phyloP scores from a whole-genome alignment of 169 alveolate genomes.

The Eimeria necatrix region DNA sequence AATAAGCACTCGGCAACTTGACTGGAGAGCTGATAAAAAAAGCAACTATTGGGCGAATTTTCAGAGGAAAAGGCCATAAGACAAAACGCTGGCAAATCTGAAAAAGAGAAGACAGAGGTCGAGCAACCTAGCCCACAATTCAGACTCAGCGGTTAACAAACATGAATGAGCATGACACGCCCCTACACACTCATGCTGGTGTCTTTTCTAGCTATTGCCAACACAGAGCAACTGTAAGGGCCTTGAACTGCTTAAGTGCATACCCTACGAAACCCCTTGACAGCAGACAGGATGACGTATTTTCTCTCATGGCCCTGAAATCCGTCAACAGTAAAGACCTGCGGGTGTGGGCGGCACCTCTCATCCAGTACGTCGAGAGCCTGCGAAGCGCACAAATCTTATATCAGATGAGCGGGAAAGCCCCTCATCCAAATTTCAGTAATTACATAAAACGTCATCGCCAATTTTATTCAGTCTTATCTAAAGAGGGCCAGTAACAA shows the following conservation, averaged over 20 bases:
- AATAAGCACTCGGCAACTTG: neutral
- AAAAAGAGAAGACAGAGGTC: too few species aligned
- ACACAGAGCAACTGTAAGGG: neutral
- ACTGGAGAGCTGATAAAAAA: too few species aligned
- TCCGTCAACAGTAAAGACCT: constrained; percentile 72
- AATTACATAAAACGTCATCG: too few species aligned
- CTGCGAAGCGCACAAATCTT: neutral
- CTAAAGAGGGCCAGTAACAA: too few species aligned
- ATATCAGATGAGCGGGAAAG: neutral
- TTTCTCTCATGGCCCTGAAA: constrained; percentile 72
- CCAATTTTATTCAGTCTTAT: too few species aligned
- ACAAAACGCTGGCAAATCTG: too few species aligned
- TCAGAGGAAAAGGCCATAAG: too few species aligned
- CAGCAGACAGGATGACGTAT: constrained; percentile 61
- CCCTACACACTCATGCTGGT: too few species aligned
- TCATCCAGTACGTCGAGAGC: constrained; percentile 71
- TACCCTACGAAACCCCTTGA: constrained; percentile 46
- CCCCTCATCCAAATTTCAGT: neutral
- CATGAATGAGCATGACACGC: too few species aligned
- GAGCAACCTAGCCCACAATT: too few species aligned
- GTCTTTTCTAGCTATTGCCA: neutral
- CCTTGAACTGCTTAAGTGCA: neutral
- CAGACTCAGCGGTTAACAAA: too few species aligned
- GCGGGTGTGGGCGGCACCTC: constrained; percentile 76
- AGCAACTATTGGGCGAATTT: too few species aligned